Percentiles rank a stretch among this genome's conserved stretches.
Conservation (phyloP, 1,284 basidiomycete species). For the Hymenochaete sp. region DNA sequence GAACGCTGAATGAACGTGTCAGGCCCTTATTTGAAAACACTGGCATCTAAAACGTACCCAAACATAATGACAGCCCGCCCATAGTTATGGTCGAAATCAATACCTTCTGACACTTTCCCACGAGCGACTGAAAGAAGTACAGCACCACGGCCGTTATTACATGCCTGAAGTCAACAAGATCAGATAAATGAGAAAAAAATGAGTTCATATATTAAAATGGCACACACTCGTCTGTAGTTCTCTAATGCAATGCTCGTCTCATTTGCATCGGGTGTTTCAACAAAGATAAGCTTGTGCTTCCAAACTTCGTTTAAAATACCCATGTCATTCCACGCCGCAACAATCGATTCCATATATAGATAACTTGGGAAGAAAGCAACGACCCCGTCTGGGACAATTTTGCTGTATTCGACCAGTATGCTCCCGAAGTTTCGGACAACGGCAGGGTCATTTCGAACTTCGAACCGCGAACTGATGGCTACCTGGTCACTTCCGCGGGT, state of each 20-base stretch:
- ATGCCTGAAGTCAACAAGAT: conserved; percentile 53
- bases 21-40: too few relatives aligned
- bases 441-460: conserved; percentile 98
- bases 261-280: conserved; percentile 98
- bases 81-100: conserved; percentile 99
- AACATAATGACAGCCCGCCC: conserved; percentile 99
- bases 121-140: conserved; percentile 95
- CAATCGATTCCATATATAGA: conserved; percentile 99
- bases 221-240: conserved; percentile 85
- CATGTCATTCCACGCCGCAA: conserved; percentile 99
- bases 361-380: conserved; percentile 99
- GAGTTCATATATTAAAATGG: neutral
- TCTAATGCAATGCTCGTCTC: conserved; percentile 98
- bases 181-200: conserved; percentile 7
- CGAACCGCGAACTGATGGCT: conserved; percentile 97
- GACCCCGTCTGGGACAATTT: conserved; percentile 97
- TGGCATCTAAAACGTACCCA: too few relatives aligned
- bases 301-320: conserved; percentile 98
- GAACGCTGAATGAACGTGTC: conserved; percentile 51
- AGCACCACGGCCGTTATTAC: conserved; percentile 97
- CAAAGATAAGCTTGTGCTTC: conserved; percentile 99
- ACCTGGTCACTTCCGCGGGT: conserved; percentile 98
- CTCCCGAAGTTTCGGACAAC: conserved; percentile 98
- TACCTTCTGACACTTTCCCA: conserved; percentile 99
- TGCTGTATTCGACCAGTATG: conserved; percentile 96